Conservation (phyloP, 1,139 yeast genomes). For the Yamadazyma conglobata region DNA sequence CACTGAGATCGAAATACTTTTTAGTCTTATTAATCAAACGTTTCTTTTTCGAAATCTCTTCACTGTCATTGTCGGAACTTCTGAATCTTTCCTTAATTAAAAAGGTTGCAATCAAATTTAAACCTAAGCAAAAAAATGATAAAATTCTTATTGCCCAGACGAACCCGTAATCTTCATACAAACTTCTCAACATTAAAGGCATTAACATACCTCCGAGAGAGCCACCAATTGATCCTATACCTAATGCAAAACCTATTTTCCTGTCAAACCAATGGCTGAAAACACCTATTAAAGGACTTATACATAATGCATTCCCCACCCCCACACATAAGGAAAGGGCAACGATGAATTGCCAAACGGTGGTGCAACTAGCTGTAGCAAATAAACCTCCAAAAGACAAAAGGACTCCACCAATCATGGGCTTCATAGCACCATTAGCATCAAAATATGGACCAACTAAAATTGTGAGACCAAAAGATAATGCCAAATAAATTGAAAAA, state of each 20-base stretch:
- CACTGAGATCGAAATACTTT: constrained; percentile 11
- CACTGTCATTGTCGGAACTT: neutral
- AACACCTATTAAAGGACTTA: constrained; percentile 57
- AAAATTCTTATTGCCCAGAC: constrained; percentile 60
- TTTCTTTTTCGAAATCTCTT: constrained; percentile 2
- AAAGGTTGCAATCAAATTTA: constrained; percentile 33
- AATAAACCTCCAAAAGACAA: constrained; percentile 46
- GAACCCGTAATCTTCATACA: constrained; percentile 53
- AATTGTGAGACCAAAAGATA: constrained; percentile 57
- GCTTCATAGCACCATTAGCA: constrained; percentile 41
- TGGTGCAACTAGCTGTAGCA: constrained; percentile 46
- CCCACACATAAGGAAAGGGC: constrained; percentile 49
- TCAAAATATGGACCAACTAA: constrained; percentile 45
- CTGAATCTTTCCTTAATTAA: neutral
- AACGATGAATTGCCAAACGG: constrained; percentile 53
- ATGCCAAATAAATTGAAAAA: constrained; percentile 56
- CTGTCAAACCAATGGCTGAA: constrained; percentile 57
- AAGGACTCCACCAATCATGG: constrained; percentile 42
- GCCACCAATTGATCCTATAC: constrained; percentile 61
- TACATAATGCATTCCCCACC: constrained; percentile 51
- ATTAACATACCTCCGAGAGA: constrained; percentile 60
- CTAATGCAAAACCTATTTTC: constrained; percentile 53
- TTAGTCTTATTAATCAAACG: neutral
- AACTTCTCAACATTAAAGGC: constrained; percentile 53
- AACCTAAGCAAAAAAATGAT: constrained; percentile 45